Evolutionary conservation across 192 early-diverging fungal genomes (phyloP).

Genomic region (Umbelopsis ramanniana): DNA sequence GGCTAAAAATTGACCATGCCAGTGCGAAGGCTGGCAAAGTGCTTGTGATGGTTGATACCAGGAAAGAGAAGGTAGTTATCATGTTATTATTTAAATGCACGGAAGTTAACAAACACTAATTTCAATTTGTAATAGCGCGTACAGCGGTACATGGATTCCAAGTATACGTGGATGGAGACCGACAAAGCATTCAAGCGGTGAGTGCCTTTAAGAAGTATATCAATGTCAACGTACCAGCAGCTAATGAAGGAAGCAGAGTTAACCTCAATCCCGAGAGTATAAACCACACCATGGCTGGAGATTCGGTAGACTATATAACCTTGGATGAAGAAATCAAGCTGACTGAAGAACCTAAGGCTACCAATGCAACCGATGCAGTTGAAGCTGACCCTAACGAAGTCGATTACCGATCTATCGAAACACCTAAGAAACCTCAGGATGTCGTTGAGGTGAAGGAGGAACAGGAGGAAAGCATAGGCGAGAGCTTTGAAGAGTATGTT

Average conservation of each 20-base stretch:
- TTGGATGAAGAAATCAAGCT: constrained; percentile 1
- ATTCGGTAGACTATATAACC: neutral
- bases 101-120: neutral
- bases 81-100: neutral
- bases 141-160: constrained; percentile 29
- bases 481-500: constrained; percentile 42
- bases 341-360: neutral
- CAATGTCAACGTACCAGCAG: constrained; percentile 27
- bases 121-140: neutral
- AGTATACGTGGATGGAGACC: constrained; percentile 30
- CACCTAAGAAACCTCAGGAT: constrained; percentile 34
- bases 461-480: constrained; percentile 34
- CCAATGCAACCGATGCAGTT: neutral
- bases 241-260: neutral
- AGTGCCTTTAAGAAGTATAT: neutral
- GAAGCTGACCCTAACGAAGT: constrained; percentile 24
- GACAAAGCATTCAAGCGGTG: constrained; percentile 36
- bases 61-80: constrained; percentile 16
- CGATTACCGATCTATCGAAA: constrained; percentile 53
- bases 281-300: neutral
- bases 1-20: constrained; percentile 33
- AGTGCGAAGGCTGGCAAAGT: constrained; percentile 23
- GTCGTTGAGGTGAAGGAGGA: constrained; percentile 38
- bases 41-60: constrained; percentile 25
- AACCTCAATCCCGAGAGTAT: constrained; percentile 15